Base-by-base conservation (phyloP, 805 yeast species). In the Clavispora phyllophila region DNA sequence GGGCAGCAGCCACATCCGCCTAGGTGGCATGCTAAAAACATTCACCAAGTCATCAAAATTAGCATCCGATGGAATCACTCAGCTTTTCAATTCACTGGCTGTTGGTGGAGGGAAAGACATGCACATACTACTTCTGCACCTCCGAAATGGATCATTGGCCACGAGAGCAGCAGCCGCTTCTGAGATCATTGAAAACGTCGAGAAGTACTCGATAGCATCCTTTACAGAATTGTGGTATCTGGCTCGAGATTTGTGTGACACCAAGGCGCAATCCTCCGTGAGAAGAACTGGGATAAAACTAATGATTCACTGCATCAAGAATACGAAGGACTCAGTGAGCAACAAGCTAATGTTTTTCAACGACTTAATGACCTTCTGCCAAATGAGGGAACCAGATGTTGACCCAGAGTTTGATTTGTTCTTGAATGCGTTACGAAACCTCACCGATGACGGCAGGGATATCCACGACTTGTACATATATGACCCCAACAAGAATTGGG, bases 151-250 rank as follows among this genome's bases (percentile, higher is more conserved):
- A 1, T 55, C 72, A 0, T 44, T 61, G 8, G 54, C 71, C 1
- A 41, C 56, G 9, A 63, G 81, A 46, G 66, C 75, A 1, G 65
- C 72, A 1, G 80, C 84, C 0, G 80, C 85, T 0, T 66, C 65
- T 2, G 60, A 71, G 17, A 60, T 87, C 33, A 63, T 75, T 6
- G 70, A 70, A 2, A 66, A 78, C 3, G 60, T 87, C 2, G 72
- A 72, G 18, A 75, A 71, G 37, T 72, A 71, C 39, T 66, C 81
- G 3, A 72, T 80, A 2, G 70, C 82, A 0, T 75, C 84, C 2
- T 70, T 86, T 4, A 81, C 87, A 0, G 89, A 84, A 47, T 70
- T 87, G 1, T 87, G 96, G 96, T 79, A 82, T 57, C 63, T 80
- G 40, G 82, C 84, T 0, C 66, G 76, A 45, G 77, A 73, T 39